Conservation (phyloP, 2,329 filamentous ascomycete genomes). For the Claviceps cyperi region DNA sequence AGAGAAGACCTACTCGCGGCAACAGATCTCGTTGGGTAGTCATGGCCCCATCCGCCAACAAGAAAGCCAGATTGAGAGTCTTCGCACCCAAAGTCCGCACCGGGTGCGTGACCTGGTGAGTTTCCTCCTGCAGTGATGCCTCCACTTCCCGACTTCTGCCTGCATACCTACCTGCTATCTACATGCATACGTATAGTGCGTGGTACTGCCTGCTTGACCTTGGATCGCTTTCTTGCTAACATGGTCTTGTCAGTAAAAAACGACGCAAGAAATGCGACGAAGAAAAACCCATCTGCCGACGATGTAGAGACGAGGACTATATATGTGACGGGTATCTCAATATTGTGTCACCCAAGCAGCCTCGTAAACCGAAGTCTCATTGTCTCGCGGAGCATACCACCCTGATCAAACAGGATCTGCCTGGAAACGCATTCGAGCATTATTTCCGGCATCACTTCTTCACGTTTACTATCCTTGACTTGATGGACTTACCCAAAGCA, state of each 20-base stretch:
- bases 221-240: not conserved
- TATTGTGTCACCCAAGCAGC: not conserved
- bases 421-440: not conserved
- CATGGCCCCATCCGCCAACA: constrained; percentile 2
- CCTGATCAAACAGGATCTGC: not conserved
- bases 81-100: constrained; percentile 4
- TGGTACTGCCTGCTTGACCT: not conserved
- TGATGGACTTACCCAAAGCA: constrained; percentile 3
- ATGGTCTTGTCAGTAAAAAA: not conserved
- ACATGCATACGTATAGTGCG: not conserved
- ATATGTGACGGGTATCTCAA: constrained; percentile 1
- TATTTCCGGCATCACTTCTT: constrained; percentile 4
- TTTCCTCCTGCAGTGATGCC: not conserved
- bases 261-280: constrained; percentile 4
- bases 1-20: not conserved
- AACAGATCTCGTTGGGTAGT: not conserved
- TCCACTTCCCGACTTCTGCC: not conserved
- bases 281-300: constrained; percentile 1
- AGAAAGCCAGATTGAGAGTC: constrained; percentile 1
- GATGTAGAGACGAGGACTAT: constrained; percentile 2
- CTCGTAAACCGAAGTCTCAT: not conserved
- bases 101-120: constrained; percentile 3
- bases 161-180: not conserved
- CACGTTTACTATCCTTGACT: constrained; percentile 1
- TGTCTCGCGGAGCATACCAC: not conserved